Evolutionary conservation across 306 rosid genomes (phyloP), one percentile per base, ranked within the genome.

Genomic region (Ochetophila trinervis): DNA sequence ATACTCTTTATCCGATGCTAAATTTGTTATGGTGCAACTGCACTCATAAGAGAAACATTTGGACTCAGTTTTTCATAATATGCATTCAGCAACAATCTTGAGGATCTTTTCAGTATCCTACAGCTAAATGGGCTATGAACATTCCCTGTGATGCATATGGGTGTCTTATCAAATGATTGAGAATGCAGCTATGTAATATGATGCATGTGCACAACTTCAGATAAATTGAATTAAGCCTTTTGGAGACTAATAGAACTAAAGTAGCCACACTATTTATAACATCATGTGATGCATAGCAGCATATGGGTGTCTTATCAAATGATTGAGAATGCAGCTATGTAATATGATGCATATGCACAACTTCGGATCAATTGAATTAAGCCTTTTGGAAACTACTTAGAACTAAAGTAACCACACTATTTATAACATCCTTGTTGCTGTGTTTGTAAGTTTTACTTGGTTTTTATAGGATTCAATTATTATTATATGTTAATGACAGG

Each of bases 1-100:
- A 54, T 66, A 57, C 71, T 64, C 73, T 15, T 24, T 67, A 23
- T 64, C 70, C 74, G 27, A 58, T 63, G 55, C 61, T 60, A 59
- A 21, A 24, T 48, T 52, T 71, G 27, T 67, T 70, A 62, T 54
- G 11, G 53, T 60, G n/a, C 42, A 17, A 45, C 30, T 79, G 13
- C 24, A 68, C 30, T 44, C 60, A 48, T 57, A 32, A 13, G 22
- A 61, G 3, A 19, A 53, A 52, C 24, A 24, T n/a, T 45, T 1
- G 52, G 40, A 32, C 22, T n/a, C 5, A 48, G 24, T 40, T 36
- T 5, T 4, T 49, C 20, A 6, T 22, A 57, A 36, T 57, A 34
- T 74, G 27, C 70, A 62, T 57, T 4, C 19, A 27, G 21, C 16
- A 34, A 50, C 48, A 21, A 23, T 52, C 54, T 16, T 45, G 23